Conservation (phyloP, 2,329 filamentous ascomycete genomes). For the Nemania sp. region DNA sequence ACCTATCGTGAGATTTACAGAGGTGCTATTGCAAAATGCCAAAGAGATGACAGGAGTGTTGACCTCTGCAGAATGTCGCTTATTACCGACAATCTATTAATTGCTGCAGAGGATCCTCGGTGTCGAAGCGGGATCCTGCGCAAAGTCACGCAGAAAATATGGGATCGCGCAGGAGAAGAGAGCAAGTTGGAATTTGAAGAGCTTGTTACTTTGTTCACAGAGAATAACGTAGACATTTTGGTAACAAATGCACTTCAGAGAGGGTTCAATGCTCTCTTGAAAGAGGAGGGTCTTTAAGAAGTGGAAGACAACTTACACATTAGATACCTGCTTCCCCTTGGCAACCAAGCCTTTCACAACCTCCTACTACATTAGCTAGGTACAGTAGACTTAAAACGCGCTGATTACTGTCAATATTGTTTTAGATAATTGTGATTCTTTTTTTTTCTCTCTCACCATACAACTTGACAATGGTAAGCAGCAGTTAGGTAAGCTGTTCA, state of each 20-base stretch:
- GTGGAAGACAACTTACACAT: not conserved
- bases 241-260: slow-evolving; percentile 1
- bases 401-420: too few species aligned
- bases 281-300: slow-evolving; percentile 1
- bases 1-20: slow-evolving; percentile 14
- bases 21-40: not conserved
- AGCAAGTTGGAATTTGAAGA: not conserved
- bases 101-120: slow-evolving; percentile 9
- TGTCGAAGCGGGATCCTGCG: slow-evolving; percentile 9
- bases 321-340: not conserved
- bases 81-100: slow-evolving; percentile 12
- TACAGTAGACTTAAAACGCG: too few species aligned
- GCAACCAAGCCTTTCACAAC: not conserved
- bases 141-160: slow-evolving; percentile 9
- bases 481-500: too few species aligned
- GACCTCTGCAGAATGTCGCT: slow-evolving; percentile 14
- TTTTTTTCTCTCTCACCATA: too few species aligned
- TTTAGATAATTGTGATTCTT: too few species aligned
- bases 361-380: not conserved
- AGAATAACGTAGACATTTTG: slow-evolving; percentile 3
- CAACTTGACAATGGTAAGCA: too few species aligned
- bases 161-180: not conserved
- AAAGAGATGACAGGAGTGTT: not conserved
- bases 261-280: slow-evolving; percentile 2
- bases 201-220: slow-evolving; percentile 3